phyloP scores from a whole-genome alignment of 2,329 filamentous ascomycete genomes.

The Diplodia seriata region DNA sequence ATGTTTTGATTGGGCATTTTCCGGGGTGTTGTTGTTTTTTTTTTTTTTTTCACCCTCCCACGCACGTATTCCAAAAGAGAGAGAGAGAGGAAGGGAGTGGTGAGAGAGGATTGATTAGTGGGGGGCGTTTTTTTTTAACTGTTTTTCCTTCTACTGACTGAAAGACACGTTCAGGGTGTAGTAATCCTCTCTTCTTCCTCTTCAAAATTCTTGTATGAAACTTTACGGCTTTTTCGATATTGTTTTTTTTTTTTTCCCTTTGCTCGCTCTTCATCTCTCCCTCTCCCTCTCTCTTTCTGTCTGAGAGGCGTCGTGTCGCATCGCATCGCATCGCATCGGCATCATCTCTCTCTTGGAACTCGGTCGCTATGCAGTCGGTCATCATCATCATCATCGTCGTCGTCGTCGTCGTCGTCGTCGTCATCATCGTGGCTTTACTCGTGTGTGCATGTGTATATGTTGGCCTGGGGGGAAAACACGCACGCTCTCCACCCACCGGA shows the following conservation, averaged over 20 bases:
- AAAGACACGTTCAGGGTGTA: slow-evolving; percentile 9
- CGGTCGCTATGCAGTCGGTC: neutral
- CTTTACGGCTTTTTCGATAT: neutral
- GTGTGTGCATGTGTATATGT: too few relatives aligned
- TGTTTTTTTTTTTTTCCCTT: neutral
- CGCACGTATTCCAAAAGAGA: slow-evolving; percentile 16
- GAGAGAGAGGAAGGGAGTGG: neutral
- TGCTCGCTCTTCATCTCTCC: too few relatives aligned
- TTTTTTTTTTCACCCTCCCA: neutral
- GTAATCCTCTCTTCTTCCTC: slow-evolving; percentile 12
- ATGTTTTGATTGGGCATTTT: slow-evolving; percentile 21
- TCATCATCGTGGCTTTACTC: too few relatives aligned
- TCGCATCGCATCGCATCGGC: neutral
- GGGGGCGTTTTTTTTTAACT: neutral
- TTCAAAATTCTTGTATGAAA: slow-evolving; percentile 21
- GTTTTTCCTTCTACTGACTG: neutral
- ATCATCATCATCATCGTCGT: too few relatives aligned
- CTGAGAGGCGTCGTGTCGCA: neutral
- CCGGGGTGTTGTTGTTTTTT: neutral
- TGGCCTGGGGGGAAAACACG: too few relatives aligned
- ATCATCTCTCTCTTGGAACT: too few relatives aligned
- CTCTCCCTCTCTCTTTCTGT: neutral
- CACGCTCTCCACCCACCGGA: too few relatives aligned
- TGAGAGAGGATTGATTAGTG: too few relatives aligned
- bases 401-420: too few relatives aligned